phyloP scores from a whole-genome alignment of 768 basidiomycete genomes.

The Lentinula guzmanii region DNA sequence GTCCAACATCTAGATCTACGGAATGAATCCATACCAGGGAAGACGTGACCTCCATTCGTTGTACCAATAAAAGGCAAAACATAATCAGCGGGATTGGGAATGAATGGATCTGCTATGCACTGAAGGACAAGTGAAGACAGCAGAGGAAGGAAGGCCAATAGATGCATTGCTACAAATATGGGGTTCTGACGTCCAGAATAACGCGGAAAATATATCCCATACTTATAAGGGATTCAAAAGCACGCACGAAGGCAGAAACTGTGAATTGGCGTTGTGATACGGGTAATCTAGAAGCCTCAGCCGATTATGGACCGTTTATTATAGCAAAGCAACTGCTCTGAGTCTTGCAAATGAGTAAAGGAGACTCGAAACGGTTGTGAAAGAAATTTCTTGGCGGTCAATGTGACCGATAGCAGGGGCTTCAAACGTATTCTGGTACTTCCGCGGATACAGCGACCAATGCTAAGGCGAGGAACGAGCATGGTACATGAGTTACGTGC shows the following conservation, averaged over 20 bases:
- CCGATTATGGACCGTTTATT: background rate
- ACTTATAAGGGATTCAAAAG: too few relatives aligned
- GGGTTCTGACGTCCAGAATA: too few relatives aligned
- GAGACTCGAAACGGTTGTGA: background rate
- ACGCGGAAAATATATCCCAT: too few relatives aligned
- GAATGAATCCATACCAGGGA: conserved; percentile 40
- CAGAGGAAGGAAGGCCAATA: background rate
- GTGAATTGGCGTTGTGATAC: too few relatives aligned
- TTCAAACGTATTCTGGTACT: background rate
- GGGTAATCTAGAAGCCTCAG: background rate
- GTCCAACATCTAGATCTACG: background rate
- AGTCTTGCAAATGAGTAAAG: background rate
- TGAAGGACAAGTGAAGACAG: background rate
- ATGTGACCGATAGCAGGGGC: background rate
- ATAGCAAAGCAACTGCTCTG: background rate
- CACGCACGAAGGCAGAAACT: too few relatives aligned
- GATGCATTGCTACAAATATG: background rate
- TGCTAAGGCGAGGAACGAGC: background rate
- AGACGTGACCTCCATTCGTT: conserved; percentile 58
- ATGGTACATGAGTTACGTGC: background rate
- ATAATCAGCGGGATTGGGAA: conserved; percentile 29
- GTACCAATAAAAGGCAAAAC: conserved; percentile 64
- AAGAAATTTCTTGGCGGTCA: background rate
- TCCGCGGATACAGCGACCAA: background rate
- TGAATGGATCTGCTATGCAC: background rate